Percentiles rank a stretch among this genome's conserved stretches.
Conservation (phyloP, 1,284 basidiomycete genomes). For the Inonotus hispidus region DNA sequence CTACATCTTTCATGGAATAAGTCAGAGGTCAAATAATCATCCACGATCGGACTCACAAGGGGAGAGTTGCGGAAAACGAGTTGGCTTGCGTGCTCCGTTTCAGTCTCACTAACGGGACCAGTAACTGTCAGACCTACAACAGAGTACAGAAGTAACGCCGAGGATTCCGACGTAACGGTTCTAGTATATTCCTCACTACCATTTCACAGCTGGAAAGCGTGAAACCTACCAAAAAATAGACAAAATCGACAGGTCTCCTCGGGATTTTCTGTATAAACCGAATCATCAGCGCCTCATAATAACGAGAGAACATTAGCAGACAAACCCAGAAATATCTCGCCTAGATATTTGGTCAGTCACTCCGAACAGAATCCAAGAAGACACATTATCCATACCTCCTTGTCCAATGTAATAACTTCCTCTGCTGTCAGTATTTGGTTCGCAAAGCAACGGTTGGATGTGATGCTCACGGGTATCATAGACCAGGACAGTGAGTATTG, state of each 20-base stretch:
- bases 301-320: not conserved
- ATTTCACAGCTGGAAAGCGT: not conserved
- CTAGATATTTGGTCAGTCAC: not conserved
- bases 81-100: not conserved
- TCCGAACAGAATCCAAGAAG: not conserved
- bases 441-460: not conserved
- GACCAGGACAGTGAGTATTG: not conserved
- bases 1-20: not conserved
- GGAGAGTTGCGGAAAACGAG: not conserved
- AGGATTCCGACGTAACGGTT: constrained; percentile 5
- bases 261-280: not conserved
- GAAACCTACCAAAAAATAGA: not conserved
- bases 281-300: not conserved
- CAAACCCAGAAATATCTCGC: constrained; percentile 8
- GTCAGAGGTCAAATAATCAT: not conserved
- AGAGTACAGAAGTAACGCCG: not conserved
- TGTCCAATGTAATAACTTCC: not conserved
- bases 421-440: not conserved
- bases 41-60: not conserved
- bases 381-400: not conserved
- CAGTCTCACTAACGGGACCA: not conserved
- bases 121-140: not conserved
- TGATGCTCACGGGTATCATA: not conserved
- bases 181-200: not conserved
- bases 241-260: not conserved